Evolutionary conservation across 2,329 filamentous ascomycete genomes (phyloP).

Genomic region (Apiospora kogelbergensis): DNA sequence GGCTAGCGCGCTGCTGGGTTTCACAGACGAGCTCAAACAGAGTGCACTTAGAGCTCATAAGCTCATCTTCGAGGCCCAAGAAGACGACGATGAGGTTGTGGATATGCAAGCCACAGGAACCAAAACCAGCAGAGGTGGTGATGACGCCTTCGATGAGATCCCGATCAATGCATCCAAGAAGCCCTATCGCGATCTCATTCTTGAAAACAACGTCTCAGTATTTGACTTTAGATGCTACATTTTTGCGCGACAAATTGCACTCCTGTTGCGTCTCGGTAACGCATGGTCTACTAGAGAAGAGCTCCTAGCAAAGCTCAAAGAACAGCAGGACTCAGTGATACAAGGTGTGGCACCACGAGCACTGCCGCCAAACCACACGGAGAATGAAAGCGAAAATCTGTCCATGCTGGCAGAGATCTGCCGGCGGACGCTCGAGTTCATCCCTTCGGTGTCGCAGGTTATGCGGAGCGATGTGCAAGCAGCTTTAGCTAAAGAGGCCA

Average conservation of each 20-base stretch:
- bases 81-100: slow-evolving; percentile 41
- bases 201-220: slow-evolving; percentile 91
- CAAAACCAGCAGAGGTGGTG: slow-evolving; percentile 22
- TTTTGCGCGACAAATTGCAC: slow-evolving; percentile 81
- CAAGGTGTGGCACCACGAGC: slow-evolving; percentile 56
- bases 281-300: slow-evolving; percentile 63
- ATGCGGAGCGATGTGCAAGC: slow-evolving; percentile 75
- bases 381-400: slow-evolving; percentile 69
- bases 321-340: slow-evolving; percentile 59
- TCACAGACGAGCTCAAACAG: slow-evolving; percentile 71
- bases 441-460: slow-evolving; percentile 75
- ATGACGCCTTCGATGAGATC: slow-evolving; percentile 53
- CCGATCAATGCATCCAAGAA: slow-evolving; percentile 67
- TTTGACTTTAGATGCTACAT: slow-evolving; percentile 96
- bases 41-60: slow-evolving; percentile 51
- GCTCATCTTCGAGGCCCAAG: slow-evolving; percentile 34
- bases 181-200: slow-evolving; percentile 85
- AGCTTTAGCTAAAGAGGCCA: slow-evolving; percentile 50
- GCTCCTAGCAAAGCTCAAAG: slow-evolving; percentile 59
- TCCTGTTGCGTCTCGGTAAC: slow-evolving; percentile 83
- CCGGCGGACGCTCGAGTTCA: slow-evolving; percentile 77
- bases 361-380: slow-evolving; percentile 47
- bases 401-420: slow-evolving; percentile 84
- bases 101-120: slow-evolving; percentile 48
- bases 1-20: slow-evolving; percentile 69